A percentile compares a stretch with the other conserved stretches of the same genome.
Conservation (phyloP, 495 filamentous ascomycete genomes). For the Tuber magnatum region DNA sequence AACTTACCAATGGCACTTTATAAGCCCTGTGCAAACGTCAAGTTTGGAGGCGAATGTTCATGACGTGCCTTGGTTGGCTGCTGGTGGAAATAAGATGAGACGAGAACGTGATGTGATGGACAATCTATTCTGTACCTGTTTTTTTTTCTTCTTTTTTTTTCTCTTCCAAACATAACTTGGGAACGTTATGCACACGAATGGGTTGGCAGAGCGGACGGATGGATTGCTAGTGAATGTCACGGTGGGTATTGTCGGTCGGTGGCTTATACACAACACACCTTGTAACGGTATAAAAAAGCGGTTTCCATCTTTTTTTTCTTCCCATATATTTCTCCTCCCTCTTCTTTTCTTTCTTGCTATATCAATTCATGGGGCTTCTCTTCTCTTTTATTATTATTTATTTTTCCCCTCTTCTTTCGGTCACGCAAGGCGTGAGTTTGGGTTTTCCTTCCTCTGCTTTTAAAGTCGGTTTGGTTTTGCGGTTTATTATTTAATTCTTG, state of each 20-base stretch:
- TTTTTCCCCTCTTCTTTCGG: background rate
- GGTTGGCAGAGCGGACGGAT: background rate
- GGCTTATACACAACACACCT: background rate
- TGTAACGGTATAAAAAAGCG: slow-evolving; percentile 4
- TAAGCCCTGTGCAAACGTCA: background rate
- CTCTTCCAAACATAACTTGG: background rate
- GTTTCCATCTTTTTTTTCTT: background rate
- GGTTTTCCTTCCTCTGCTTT: background rate
- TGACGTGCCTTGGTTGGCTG: background rate
- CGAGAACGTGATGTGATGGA: background rate
- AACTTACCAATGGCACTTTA: slow-evolving; percentile 15
- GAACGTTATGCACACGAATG: background rate
- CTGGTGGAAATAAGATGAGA: background rate
- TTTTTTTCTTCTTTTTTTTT: background rate
- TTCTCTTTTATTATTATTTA: background rate
- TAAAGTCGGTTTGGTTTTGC: background rate
- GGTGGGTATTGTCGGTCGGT: background rate
- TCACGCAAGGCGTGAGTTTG: background rate
- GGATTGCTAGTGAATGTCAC: background rate
- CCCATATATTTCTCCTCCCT: background rate
- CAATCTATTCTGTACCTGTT: background rate
- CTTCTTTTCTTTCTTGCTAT: background rate
- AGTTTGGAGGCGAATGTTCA: too few species aligned
- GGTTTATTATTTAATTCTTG: slow-evolving; percentile 1
- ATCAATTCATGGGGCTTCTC: background rate